These are phyloP conservation scores for Neodidymelliopsis sp. DNA, from an alignment of 2,329 filamentous ascomycete species.

Conservation along the genomic window DNA sequence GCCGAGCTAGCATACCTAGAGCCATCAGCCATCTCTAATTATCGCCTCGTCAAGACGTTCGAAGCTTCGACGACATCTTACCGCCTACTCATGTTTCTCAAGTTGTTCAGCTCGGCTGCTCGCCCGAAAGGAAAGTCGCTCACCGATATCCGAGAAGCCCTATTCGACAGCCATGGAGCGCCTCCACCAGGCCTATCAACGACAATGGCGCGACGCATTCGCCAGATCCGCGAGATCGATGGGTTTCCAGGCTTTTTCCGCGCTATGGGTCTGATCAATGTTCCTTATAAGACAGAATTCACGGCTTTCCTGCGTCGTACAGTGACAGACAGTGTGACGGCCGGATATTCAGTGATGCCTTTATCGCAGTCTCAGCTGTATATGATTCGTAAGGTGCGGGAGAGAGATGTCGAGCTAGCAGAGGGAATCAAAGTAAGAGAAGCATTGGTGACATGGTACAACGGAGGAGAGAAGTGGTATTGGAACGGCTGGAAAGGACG, in stretches of 20 bases:
- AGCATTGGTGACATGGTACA: constrained; percentile 23
- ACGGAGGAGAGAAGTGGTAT: constrained; percentile 23
- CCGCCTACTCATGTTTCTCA: constrained; percentile 62
- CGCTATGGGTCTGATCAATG: constrained; percentile 52
- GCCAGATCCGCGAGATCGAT: constrained; percentile 53
- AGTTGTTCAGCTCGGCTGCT: constrained; percentile 58
- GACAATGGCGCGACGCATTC: constrained; percentile 53
- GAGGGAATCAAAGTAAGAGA: constrained; percentile 21
- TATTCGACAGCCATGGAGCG: constrained; percentile 58
- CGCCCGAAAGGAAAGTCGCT: constrained; percentile 50
- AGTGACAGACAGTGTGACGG: constrained; percentile 31
- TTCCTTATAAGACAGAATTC: constrained; percentile 30
- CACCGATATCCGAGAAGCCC: constrained; percentile 52
- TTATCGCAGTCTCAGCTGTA: constrained; percentile 35
- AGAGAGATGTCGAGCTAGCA: constrained; percentile 26
- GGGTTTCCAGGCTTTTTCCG: constrained; percentile 54
- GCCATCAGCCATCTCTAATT: constrained; percentile 50
- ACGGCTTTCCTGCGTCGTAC: constrained; percentile 32
- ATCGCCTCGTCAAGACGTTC: constrained; percentile 59
- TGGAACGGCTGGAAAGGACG: constrained; percentile 21
- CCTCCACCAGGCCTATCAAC: constrained; percentile 54
- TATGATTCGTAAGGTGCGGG: constrained; percentile 30
- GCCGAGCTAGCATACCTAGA: constrained; percentile 59
- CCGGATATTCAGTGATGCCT: constrained; percentile 34
- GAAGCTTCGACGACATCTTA: constrained; percentile 57